Evolutionary conservation across 768 basidiomycete genomes (phyloP).

Genomic region (Russula sp.): DNA sequence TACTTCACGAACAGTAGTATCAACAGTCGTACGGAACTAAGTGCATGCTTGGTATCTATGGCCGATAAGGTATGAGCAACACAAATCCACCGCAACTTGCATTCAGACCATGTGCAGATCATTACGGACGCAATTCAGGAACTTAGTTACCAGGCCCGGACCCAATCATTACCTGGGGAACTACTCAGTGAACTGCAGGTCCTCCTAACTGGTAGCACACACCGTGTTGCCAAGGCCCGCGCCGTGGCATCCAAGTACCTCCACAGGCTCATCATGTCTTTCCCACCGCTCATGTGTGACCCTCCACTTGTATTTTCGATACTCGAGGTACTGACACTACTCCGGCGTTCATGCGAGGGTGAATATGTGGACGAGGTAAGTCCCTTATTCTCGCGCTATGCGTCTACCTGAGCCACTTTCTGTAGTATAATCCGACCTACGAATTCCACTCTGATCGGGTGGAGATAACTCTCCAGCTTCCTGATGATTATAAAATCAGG

Average conservation of each 20-base stretch:
- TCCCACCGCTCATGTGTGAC: conserved; percentile 94
- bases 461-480: conserved; percentile 68
- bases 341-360: conserved; percentile 84
- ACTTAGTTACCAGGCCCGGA: conserved; percentile 66
- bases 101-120: conserved; percentile 43
- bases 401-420: background rate
- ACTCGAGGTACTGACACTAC: conserved; percentile 83
- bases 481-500: conserved; percentile 79
- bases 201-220: conserved; percentile 75
- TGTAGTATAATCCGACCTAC: conserved; percentile 81
- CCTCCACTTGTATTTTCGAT: conserved; percentile 81
- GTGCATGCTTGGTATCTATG: conserved; percentile 76
- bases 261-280: conserved; percentile 78
- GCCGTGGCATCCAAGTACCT: conserved; percentile 80
- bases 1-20: conserved; percentile 88
- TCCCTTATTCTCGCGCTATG: conserved; percentile 3
- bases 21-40: conserved; percentile 62
- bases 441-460: conserved; percentile 76
- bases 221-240: conserved; percentile 75
- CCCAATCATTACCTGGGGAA: conserved; percentile 65
- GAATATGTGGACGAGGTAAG: conserved; percentile 86
- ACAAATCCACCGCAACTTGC: background rate
- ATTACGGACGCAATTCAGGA: conserved; percentile 69
- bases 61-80: conserved; percentile 65
- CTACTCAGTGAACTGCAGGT: conserved; percentile 68